phyloP scores from a whole-genome alignment of 768 basidiomycete genomes.

The Boletales sp. region DNA sequence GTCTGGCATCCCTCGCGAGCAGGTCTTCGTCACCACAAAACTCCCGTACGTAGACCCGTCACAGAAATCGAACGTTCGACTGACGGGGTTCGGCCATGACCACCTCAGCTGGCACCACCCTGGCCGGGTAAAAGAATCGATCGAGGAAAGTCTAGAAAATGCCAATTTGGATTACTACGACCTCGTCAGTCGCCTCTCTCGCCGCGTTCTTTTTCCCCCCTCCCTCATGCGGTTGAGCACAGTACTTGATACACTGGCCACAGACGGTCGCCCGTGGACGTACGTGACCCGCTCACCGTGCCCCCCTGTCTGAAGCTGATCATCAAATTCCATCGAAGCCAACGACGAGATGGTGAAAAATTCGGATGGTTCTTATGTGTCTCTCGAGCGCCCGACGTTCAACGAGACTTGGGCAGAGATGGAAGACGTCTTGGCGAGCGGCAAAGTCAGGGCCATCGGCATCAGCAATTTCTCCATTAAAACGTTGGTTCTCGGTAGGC shows the following conservation, averaged over 20 bases:
- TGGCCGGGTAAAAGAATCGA: conserved; percentile 36
- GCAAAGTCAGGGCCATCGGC: conserved; percentile 33
- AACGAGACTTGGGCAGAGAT: conserved; percentile 10
- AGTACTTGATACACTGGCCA: neutral
- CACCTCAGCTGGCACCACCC: conserved; percentile 20
- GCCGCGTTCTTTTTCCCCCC: neutral
- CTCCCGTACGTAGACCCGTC: conserved; percentile 27
- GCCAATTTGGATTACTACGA: conserved; percentile 48
- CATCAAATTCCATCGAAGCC: neutral
- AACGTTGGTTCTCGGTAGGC: no score
- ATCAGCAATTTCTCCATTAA: conserved; percentile 42
- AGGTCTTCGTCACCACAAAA: conserved; percentile 52
- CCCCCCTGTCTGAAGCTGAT: neutral
- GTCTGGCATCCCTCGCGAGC: conserved; percentile 41
- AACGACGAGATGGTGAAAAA: neutral
- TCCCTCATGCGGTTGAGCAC: neutral
- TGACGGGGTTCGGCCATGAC: neutral
- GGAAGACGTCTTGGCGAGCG: conserved; percentile 7
- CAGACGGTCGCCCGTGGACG: no score
- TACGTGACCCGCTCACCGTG: no score
- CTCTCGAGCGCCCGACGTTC: neutral
- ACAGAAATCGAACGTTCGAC: neutral
- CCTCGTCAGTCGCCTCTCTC: conserved; percentile 24
- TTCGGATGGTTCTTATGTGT: neutral
- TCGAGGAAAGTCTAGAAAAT: conserved; percentile 39